Evolutionary conservation across 148 eudicot species (phyloP).

Genomic region (Persicaria tinctoria): DNA sequence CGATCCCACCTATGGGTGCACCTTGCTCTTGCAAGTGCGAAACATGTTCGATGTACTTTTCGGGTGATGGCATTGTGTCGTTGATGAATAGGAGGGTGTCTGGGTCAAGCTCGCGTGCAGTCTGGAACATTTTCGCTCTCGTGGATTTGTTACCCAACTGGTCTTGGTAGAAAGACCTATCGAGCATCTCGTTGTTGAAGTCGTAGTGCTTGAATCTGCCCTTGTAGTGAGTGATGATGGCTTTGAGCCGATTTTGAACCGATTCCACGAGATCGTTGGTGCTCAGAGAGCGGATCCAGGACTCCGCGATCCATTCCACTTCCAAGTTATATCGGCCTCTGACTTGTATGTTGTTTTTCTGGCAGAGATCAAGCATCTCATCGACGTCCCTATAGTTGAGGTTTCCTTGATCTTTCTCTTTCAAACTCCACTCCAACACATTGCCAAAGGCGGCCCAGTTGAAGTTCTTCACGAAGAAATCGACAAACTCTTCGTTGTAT

Average conservation of each 20-base stretch:
- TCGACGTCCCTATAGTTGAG: constrained; percentile 76
- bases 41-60: constrained; percentile 67
- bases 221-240: constrained; percentile 75
- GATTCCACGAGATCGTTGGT: constrained; percentile 43
- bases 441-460: constrained; percentile 91
- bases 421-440: constrained; percentile 90
- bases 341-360: constrained; percentile 41
- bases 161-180: constrained; percentile 77
- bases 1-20: constrained; percentile 80
- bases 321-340: constrained; percentile 98
- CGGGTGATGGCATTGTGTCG: constrained; percentile 66
- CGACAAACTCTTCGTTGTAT: constrained; percentile 79
- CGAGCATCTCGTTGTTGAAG: constrained; percentile 89
- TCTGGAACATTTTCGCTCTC: constrained; percentile 73
- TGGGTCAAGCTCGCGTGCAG: constrained; percentile 65
- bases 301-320: constrained; percentile 46
- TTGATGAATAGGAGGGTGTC: constrained; percentile 64
- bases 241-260: constrained; percentile 58
- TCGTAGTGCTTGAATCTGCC: constrained; percentile 82
- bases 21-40: constrained; percentile 69
- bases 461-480: constrained; percentile 64
- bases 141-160: constrained; percentile 52
- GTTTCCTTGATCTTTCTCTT: constrained; percentile 65
- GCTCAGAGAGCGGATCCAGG: constrained; percentile 51
- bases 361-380: constrained; percentile 57